Conservation (phyloP, 176 grass and related monocot genomes). For the Oryza australiensis region DNA sequence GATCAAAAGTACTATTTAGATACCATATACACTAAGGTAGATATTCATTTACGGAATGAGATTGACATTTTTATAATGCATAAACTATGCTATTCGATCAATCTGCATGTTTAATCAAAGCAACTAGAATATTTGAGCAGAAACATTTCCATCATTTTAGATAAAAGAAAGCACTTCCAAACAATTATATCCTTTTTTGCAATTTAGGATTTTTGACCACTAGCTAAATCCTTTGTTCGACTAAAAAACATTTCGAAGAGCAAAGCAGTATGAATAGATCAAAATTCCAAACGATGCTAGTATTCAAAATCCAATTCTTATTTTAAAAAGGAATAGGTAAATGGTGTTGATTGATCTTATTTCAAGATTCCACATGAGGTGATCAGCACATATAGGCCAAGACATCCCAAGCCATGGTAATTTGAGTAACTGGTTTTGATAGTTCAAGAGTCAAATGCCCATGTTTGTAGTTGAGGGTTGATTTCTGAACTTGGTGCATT, state of each 20-base stretch:
- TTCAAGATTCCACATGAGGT: neutral
- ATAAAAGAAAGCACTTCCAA: neutral
- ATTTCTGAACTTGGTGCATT: neutral
- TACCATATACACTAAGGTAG: neutral
- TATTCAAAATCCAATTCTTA: neutral
- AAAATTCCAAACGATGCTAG: neutral
- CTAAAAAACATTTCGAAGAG: neutral
- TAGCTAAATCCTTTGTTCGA: neutral
- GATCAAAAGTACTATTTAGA: neutral
- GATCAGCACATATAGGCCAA: neutral
- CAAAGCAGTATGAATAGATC: neutral
- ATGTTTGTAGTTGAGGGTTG: neutral
- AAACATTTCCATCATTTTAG: conserved; percentile 2
- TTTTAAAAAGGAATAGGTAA: neutral
- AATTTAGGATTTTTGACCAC: neutral
- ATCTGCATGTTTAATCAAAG: conserved; percentile 12
- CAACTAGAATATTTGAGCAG: neutral
- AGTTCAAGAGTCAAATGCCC: neutral
- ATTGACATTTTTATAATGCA: neutral
- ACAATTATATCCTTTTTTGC: neutral
- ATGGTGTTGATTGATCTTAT: neutral
- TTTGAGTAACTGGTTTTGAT: neutral
- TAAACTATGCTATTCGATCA: conserved; percentile 3
- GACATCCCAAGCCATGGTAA: neutral
- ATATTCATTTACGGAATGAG: neutral